Conservation (phyloP, 208 protist genomes). For the Crithidia mellificae region DNA sequence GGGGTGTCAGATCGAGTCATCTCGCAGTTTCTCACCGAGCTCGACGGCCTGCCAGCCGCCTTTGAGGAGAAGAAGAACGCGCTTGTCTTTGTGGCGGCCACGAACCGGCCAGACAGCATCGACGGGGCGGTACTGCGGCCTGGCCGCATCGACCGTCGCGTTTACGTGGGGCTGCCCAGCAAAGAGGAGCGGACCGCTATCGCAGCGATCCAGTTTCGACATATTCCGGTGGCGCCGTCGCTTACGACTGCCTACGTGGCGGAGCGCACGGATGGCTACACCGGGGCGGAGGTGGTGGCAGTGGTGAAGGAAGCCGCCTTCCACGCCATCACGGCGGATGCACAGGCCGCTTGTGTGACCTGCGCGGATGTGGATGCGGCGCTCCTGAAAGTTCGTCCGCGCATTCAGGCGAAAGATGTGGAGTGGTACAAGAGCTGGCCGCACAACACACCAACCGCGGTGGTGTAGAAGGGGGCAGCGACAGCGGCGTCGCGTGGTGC, state of each 20-base stretch:
- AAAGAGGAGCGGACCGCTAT: slow-evolving; percentile 80
- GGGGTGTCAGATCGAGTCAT: slow-evolving; percentile 97
- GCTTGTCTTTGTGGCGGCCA: slow-evolving; percentile 94
- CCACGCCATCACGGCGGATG: slow-evolving; percentile 70
- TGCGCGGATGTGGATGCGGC: slow-evolving; percentile 60
- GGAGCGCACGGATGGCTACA: slow-evolving; percentile 78
- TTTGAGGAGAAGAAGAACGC: slow-evolving; percentile 64
- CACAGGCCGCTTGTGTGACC: slow-evolving; percentile 42
- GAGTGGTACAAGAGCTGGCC: slow-evolving; percentile 71
- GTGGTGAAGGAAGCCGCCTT: slow-evolving; percentile 93
- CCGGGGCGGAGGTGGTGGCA: slow-evolving; percentile 92
- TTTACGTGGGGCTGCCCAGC: slow-evolving; percentile 93
- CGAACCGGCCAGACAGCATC: slow-evolving; percentile 90
- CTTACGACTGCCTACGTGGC: slow-evolving; percentile 66
- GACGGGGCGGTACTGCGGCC: slow-evolving; percentile 92
- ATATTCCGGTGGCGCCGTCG: slow-evolving; percentile 55
- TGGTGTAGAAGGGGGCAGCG: too few species aligned
- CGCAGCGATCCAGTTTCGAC: slow-evolving; percentile 71
- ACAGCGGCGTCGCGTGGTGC: too few species aligned
- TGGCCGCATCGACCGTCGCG: slow-evolving; percentile 89
- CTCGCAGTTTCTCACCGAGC: slow-evolving; percentile 95
- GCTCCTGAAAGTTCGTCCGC: slow-evolving; percentile 56
- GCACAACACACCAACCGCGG: not conserved
- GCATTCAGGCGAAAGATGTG: slow-evolving; percentile 49
- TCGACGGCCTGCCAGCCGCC: slow-evolving; percentile 85